These are phyloP conservation scores for Amylostereum chailletii DNA, from an alignment of 1,284 basidiomycete genomes.

Conservation along the genomic window DNA sequence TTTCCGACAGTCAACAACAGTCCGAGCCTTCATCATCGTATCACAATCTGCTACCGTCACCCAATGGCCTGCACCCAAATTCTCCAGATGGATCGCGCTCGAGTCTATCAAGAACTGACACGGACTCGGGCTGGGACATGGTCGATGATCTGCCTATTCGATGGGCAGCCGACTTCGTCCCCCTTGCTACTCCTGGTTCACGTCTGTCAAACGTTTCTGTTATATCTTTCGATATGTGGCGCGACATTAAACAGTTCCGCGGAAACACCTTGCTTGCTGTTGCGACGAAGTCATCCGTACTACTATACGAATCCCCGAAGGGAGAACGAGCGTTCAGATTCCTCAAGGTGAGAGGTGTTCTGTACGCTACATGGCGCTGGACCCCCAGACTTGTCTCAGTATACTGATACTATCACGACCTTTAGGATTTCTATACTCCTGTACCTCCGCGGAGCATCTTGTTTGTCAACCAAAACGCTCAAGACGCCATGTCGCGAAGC, in stretches of 20 bases:
- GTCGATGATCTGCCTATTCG: slow-evolving; percentile 68
- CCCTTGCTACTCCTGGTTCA: slow-evolving; percentile 59
- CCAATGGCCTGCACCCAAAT: slow-evolving; percentile 1
- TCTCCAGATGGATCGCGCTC: not conserved
- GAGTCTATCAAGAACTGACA: not conserved
- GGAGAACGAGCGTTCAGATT: slow-evolving; percentile 76
- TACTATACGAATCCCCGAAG: slow-evolving; percentile 71
- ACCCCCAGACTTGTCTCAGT: not conserved
- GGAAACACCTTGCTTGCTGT: slow-evolving; percentile 65
- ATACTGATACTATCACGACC: not conserved
- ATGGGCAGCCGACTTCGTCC: slow-evolving; percentile 76
- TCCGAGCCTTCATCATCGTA: slow-evolving; percentile 19
- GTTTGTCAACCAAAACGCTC: slow-evolving; percentile 62
- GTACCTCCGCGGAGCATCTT: slow-evolving; percentile 49
- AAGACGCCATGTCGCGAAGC: slow-evolving; percentile 38
- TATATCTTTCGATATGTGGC: slow-evolving; percentile 59
- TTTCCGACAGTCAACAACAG: slow-evolving; percentile 36
- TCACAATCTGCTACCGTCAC: slow-evolving; percentile 12
- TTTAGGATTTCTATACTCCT: slow-evolving; percentile 75
- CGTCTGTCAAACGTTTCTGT: slow-evolving; percentile 50
- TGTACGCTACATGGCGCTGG: not conserved
- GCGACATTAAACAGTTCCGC: slow-evolving; percentile 37
- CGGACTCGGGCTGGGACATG: slow-evolving; percentile 60
- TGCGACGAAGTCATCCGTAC: slow-evolving; percentile 62
- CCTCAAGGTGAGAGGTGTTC: slow-evolving; percentile 46